Conservation (phyloP, 345 rosid species). For the Gossypium mustelinum region DNA sequence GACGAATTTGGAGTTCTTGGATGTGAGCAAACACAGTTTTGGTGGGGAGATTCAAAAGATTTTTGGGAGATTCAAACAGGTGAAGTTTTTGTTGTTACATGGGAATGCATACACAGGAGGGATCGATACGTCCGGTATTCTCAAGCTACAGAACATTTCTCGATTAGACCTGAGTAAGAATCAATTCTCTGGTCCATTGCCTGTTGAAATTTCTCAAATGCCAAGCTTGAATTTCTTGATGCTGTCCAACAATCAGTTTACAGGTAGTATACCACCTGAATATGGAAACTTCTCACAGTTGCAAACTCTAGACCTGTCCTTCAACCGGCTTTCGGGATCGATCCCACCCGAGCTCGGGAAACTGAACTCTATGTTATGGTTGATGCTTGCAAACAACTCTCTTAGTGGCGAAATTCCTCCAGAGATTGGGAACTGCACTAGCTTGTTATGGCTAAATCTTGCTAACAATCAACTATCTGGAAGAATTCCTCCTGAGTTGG, state of each 20-base stretch:
- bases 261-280: slow-evolving; percentile 63
- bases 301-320: slow-evolving; percentile 88
- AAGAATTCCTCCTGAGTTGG: slow-evolving; percentile 54
- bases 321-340: slow-evolving; percentile 57
- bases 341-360: slow-evolving; percentile 71
- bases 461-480: slow-evolving; percentile 78
- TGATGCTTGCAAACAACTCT: slow-evolving; percentile 83
- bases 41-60: slow-evolving; percentile 59
- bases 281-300: slow-evolving; percentile 53
- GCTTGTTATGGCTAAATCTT: slow-evolving; percentile 86
- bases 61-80: slow-evolving; percentile 61
- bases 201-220: slow-evolving; percentile 51
- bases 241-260: slow-evolving; percentile 63
- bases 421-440: slow-evolving; percentile 73
- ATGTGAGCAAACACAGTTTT: slow-evolving; percentile 66
- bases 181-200: slow-evolving; percentile 62
- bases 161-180: slow-evolving; percentile 79
- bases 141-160: slow-evolving; percentile 42
- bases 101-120: slow-evolving; percentile 59
- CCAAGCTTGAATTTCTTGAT: slow-evolving; percentile 55
- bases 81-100: slow-evolving; percentile 58
- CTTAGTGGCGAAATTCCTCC: slow-evolving; percentile 63
- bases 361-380: slow-evolving; percentile 72
- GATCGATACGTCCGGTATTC: slow-evolving; percentile 61
- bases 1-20: slow-evolving; percentile 51